phyloP scores from a whole-genome alignment of 192 early-diverging fungal genomes.

The Backusella circina region DNA sequence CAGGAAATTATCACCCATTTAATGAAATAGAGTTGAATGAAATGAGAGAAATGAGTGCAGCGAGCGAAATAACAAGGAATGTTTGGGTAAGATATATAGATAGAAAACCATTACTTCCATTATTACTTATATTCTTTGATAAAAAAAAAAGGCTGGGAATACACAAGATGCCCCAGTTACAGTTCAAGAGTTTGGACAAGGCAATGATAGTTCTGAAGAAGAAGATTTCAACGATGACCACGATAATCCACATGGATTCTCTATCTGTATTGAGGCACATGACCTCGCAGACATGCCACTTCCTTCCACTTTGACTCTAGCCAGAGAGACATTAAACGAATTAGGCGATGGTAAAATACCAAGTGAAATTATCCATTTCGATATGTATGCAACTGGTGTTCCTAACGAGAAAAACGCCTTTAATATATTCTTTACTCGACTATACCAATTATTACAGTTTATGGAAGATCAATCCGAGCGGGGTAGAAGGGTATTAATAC shows the following conservation, averaged over 20 bases:
- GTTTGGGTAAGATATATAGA: slow-evolving; percentile 36
- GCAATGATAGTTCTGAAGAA: slow-evolving; percentile 11
- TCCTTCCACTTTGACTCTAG: slow-evolving; percentile 27
- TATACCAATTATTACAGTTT: slow-evolving; percentile 30
- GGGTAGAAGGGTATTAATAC: slow-evolving; percentile 42
- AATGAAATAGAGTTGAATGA: slow-evolving; percentile 43
- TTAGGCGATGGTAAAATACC: slow-evolving; percentile 10
- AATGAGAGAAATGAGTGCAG: slow-evolving; percentile 42
- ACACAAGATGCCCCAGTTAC: slow-evolving; percentile 40
- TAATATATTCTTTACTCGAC: slow-evolving; percentile 19
- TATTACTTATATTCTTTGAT: neutral
- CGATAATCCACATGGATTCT: slow-evolving; percentile 39
- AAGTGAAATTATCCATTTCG: slow-evolving; percentile 31
- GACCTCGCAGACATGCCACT: slow-evolving; percentile 43
- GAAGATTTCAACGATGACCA: neutral
- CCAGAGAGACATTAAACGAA: slow-evolving; percentile 32
- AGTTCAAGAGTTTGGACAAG: neutral
- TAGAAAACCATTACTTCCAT: neutral
- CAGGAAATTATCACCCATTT: slow-evolving; percentile 29
- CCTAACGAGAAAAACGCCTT: slow-evolving; percentile 11
- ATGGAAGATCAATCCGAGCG: slow-evolving; percentile 27
- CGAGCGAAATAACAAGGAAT: slow-evolving; percentile 41
- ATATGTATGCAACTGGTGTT: slow-evolving; percentile 30
- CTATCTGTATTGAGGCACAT: slow-evolving; percentile 47
- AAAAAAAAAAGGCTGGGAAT: slow-evolving; percentile 37